Base-by-base conservation (phyloP, 2,329 filamentous ascomycete genomes). In the Zasmidium angulare region DNA sequence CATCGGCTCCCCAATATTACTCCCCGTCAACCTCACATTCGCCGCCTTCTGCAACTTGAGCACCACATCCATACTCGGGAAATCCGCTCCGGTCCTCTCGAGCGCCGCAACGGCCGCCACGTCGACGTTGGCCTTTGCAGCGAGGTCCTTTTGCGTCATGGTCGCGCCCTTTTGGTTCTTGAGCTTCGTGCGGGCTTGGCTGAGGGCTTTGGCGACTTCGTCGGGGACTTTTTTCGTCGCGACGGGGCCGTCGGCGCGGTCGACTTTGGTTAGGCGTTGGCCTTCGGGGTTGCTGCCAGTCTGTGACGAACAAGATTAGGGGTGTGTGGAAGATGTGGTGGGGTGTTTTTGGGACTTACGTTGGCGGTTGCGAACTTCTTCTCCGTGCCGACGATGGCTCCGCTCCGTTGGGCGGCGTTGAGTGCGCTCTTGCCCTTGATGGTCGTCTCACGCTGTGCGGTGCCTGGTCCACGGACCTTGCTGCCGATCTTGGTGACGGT, bases 251-350 rank as follows among this genome's bases (percentile, higher is more conserved):
- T 98, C 93, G 75, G 87, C 88, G 69, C 93, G 93, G 83, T 98
- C 95, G 77, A 99, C 93, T 83, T 98, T 97, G 68, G 95, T 98
- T 66, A 98, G 84, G 75, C 91, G 93, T 81, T 99, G 95, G 69
- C 95, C 95, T 79, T 98, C 93, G 67, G 70, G 69, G 62, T 73
- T 74, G 63, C 61, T n/a, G n/a, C n/a, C n/a, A n/a, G n/a, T n/a
- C n/a, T n/a, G n/a, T n/a, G n/a, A n/a, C n/a, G n/a, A n/a, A n/a
- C n/a, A n/a, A n/a, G n/a, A n/a, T n/a, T n/a, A 56, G 23, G 19
- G 19, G 14, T 14, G 14, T 7, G 29, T 36, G 20, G 19, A 36
- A 23, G 14, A 40, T 36, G 24, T 24, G 23, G 19, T 20, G 19
- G n/a, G n/a, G n/a, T n/a, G n/a, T n/a, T n/a, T n/a, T n/a, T n/a